phyloP scores from a whole-genome alignment of 257 asterid genomes.

The Misopates orontium region DNA sequence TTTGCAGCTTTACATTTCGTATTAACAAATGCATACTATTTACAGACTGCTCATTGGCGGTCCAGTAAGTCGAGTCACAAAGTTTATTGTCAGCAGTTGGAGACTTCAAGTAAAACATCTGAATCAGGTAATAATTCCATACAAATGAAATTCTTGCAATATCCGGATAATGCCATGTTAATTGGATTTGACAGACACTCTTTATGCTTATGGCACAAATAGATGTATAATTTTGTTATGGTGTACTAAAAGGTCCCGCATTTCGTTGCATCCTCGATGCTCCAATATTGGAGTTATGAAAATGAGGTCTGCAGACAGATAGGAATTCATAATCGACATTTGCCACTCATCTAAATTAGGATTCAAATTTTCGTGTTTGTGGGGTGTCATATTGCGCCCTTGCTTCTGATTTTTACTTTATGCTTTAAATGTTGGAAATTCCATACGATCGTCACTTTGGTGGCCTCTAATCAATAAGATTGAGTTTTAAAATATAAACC shows the following conservation, averaged over 20 bases:
- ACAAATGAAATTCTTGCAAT: conserved; percentile 27
- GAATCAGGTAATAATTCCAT: conserved; percentile 42
- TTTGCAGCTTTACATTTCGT: conserved; percentile 12
- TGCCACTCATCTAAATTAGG: not conserved
- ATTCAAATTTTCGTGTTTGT: conserved; percentile 6
- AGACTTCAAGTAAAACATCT: conserved; percentile 39
- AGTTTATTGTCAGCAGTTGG: conserved; percentile 49
- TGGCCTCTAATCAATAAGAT: no score
- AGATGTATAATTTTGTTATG: no score
- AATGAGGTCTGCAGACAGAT: no score
- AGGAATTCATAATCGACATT: not conserved
- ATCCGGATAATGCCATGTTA: conserved; percentile 4
- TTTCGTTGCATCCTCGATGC: not conserved
- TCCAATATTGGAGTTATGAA: conserved; percentile 1
- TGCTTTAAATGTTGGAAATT: not conserved
- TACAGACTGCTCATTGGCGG: conserved; percentile 82
- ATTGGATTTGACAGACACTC: not conserved
- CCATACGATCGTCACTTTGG: not conserved
- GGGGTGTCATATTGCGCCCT: not conserved
- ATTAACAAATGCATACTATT: conserved; percentile 19
- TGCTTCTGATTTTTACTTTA: conserved; percentile 11
- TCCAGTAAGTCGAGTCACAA: conserved; percentile 68
- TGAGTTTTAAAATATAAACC: no score
- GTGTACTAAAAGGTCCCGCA: no score
- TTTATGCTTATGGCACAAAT: no score